Conservation (phyloP, 257 asterid species). For the Galeopsis tetrahit region DNA sequence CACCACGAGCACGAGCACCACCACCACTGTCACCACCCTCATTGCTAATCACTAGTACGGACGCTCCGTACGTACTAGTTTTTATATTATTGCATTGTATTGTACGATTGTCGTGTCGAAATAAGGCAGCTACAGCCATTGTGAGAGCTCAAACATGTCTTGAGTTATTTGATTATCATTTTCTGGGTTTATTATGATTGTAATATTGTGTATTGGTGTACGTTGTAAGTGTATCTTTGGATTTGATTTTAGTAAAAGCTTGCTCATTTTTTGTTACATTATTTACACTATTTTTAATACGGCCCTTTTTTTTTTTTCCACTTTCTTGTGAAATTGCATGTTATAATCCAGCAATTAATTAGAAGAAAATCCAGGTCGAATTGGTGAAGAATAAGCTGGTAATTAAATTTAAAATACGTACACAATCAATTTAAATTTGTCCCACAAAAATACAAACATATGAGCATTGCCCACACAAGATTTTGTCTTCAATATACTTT, state of each 20-base stretch:
- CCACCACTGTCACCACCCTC: constrained; percentile 15
- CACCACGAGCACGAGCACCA: not conserved
- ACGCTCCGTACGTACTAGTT: not conserved
- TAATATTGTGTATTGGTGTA: not conserved
- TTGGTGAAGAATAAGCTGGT: too few species aligned
- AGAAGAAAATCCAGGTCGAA: too few species aligned
- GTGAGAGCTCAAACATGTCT: not conserved
- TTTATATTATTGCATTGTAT: too few species aligned
- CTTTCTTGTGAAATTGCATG: too few species aligned
- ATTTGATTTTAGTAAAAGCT: not conserved
- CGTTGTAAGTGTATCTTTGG: not conserved
- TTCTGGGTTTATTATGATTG: not conserved
- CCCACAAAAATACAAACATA: too few species aligned
- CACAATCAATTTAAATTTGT: too few species aligned
- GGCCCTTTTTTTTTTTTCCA: too few species aligned
- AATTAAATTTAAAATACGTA: too few species aligned
- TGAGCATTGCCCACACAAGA: too few species aligned
- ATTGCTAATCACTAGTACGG: not conserved
- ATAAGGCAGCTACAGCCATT: not conserved
- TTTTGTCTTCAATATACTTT: too few species aligned
- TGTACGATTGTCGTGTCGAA: not conserved
- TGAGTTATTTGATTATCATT: not conserved
- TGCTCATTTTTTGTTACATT: not conserved
- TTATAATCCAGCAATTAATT: too few species aligned
- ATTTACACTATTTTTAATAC: too few species aligned